phyloP scores from a whole-genome alignment of 768 basidiomycete species.

The Boletus sp. region DNA sequence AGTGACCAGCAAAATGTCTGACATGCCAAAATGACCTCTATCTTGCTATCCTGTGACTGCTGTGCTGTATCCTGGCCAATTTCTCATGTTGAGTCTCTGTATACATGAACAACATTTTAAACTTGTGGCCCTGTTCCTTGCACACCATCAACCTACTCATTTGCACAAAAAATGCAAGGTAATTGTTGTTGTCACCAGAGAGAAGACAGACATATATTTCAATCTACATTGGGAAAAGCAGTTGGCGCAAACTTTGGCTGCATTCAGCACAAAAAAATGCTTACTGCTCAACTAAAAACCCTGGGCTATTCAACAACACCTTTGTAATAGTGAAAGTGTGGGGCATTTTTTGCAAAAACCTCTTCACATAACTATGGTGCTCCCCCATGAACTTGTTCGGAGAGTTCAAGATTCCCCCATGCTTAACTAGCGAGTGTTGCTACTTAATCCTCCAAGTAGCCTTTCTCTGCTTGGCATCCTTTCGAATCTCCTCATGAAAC shows the following conservation, averaged over 20 bases:
- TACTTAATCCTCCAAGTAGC: not conserved
- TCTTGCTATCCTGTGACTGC: not conserved
- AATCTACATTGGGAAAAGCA: not conserved
- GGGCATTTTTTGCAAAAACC: not conserved
- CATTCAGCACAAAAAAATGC: not conserved
- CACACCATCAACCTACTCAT: conserved; percentile 1
- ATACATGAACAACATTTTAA: not conserved
- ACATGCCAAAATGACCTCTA: not conserved
- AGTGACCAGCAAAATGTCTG: conserved; percentile 2
- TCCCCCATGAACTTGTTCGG: not conserved
- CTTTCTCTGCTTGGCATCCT: not conserved
- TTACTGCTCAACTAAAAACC: not conserved
- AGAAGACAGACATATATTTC: not conserved
- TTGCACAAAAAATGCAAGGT: not conserved
- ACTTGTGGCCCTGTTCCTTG: not conserved
- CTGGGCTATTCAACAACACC: not conserved
- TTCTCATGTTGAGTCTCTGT: not conserved
- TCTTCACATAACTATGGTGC: not conserved
- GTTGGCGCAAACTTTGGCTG: not conserved
- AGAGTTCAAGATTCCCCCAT: not conserved
- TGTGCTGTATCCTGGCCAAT: not conserved
- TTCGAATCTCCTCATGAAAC: not conserved
- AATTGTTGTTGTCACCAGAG: not conserved
- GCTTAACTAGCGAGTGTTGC: not conserved
- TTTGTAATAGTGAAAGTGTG: not conserved